Evolutionary conservation across 2,329 filamentous ascomycete species (phyloP).

Genomic region (Helminthosporium solani): DNA sequence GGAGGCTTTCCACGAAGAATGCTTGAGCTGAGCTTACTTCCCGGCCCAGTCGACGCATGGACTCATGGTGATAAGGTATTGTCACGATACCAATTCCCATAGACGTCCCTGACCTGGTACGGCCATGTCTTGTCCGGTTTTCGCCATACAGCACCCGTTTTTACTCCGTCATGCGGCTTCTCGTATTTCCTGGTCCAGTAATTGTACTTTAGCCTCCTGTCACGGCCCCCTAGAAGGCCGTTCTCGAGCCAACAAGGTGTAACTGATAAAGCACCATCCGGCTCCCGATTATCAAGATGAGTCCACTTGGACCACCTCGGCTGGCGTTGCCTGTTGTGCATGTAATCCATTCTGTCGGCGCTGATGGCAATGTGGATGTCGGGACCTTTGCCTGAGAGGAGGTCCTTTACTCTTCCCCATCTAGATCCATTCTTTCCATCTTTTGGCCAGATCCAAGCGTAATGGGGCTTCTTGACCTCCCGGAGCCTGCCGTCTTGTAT

Average conservation of each 20-base stretch:
- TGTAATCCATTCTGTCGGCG: constrained; percentile 41
- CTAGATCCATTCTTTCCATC: constrained; percentile 44
- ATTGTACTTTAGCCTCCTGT: constrained; percentile 34
- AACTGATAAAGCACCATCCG: constrained; percentile 11
- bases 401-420: constrained; percentile 47
- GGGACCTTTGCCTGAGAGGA: constrained; percentile 44
- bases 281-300: constrained; percentile 25
- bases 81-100: constrained; percentile 35
- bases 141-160: constrained; percentile 38
- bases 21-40: constrained; percentile 13
- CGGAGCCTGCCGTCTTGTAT: constrained; percentile 22
- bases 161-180: constrained; percentile 23
- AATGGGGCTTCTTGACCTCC: constrained; percentile 34
- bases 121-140: constrained; percentile 25
- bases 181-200: constrained; percentile 38
- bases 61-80: too few relatives aligned
- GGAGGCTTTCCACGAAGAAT: constrained; percentile 42
- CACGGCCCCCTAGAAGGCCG: constrained; percentile 14
- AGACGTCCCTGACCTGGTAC: constrained; percentile 26
- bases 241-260: not conserved
- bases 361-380: constrained; percentile 48
- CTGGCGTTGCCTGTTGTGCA: constrained; percentile 40
- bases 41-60: too few relatives aligned
- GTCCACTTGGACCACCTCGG: constrained; percentile 38
- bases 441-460: constrained; percentile 48